A percentile compares a stretch with the other conserved stretches of the same genome.
Conservation (phyloP, 768 basidiomycete species). For the Suillus tomentosus region DNA sequence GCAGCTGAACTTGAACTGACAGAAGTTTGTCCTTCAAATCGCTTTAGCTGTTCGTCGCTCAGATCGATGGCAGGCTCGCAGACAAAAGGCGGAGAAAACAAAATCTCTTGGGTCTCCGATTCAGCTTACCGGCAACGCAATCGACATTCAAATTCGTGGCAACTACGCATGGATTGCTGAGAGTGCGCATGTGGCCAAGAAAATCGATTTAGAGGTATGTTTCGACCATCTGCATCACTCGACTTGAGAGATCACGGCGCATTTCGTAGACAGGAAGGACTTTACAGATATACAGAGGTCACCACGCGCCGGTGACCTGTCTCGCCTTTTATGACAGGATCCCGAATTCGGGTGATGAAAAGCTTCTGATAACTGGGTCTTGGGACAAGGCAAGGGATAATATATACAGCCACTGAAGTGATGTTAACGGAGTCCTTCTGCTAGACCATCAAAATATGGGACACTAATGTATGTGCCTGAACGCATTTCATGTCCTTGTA, state of each 20-base stretch:
- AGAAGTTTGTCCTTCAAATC: conserved; percentile 21
- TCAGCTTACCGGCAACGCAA: conserved; percentile 69
- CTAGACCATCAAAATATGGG: conserved; percentile 88
- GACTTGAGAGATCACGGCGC: conserved; percentile 6
- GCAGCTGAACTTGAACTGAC: conserved; percentile 35
- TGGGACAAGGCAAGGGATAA: conserved; percentile 77
- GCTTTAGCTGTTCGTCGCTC: conserved; percentile 2
- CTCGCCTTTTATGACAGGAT: conserved; percentile 63
- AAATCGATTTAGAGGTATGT: conserved; percentile 75
- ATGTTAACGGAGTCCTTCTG: conserved; percentile 17
- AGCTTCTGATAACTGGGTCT: conserved; percentile 81
- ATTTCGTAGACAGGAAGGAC: conserved; percentile 74
- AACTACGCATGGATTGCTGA: conserved; percentile 86
- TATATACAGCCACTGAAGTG: not conserved
- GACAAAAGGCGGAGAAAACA: conserved; percentile 68
- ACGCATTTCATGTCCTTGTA: not conserved
- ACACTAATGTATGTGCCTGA: conserved; percentile 55
- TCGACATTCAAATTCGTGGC: conserved; percentile 66
- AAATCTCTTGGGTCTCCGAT: conserved; percentile 81
- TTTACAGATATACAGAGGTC: conserved; percentile 74
- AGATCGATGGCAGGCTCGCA: conserved; percentile 53
- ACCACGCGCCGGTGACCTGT: conserved; percentile 86
- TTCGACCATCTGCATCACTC: conserved; percentile 1
- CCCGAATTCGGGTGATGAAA: conserved; percentile 40
- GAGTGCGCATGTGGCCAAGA: conserved; percentile 73